Evolutionary conservation across 495 filamentous ascomycete genomes (phyloP).

Genomic region (Penicillium fimorum): DNA sequence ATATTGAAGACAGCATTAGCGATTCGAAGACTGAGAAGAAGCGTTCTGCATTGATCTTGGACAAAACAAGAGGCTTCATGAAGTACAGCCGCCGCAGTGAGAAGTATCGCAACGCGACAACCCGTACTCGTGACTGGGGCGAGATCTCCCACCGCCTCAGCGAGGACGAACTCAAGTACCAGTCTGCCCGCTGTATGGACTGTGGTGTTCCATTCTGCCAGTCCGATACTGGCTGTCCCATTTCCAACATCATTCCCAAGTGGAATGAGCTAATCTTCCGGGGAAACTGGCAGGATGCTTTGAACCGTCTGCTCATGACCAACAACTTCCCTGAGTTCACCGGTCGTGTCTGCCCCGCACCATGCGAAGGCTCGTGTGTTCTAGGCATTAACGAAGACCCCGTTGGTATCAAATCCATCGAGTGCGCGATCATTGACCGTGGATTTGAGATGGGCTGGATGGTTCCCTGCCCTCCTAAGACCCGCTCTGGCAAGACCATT

Average conservation of each 20-base stretch:
- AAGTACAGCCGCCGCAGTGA: constrained; percentile 93
- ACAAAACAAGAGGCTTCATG: constrained; percentile 99
- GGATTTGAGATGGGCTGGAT: constrained; percentile 99
- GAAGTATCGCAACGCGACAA: constrained; percentile 88
- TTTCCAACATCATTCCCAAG: constrained; percentile 99
- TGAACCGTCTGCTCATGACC: constrained; percentile 94
- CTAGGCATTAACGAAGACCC: constrained; percentile 98
- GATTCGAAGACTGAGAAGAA: constrained; percentile 90
- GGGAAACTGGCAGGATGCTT: constrained; percentile 76
- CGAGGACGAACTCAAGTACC: constrained; percentile 98
- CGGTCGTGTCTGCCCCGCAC: constrained; percentile 95
- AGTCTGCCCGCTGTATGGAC: constrained; percentile 99
- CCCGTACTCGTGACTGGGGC: constrained; percentile 90
- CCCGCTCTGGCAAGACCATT: constrained; percentile 86
- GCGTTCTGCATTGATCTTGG: constrained; percentile 85
- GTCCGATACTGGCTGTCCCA: constrained; percentile 94
- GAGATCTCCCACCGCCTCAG: constrained; percentile 86
- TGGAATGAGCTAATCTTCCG: constrained; percentile 96
- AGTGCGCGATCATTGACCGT: constrained; percentile 98
- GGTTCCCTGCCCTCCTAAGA: constrained; percentile 75
- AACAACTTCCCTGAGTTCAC: constrained; percentile 99
- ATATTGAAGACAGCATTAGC: constrained; percentile 92
- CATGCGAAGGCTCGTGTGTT: constrained; percentile 96
- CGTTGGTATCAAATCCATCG: constrained; percentile 98
- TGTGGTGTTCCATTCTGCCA: constrained; percentile 99